These are phyloP conservation scores for Torulaspora gathmanii DNA, from an alignment of 805 yeast genomes.

Conservation along the genomic window DNA sequence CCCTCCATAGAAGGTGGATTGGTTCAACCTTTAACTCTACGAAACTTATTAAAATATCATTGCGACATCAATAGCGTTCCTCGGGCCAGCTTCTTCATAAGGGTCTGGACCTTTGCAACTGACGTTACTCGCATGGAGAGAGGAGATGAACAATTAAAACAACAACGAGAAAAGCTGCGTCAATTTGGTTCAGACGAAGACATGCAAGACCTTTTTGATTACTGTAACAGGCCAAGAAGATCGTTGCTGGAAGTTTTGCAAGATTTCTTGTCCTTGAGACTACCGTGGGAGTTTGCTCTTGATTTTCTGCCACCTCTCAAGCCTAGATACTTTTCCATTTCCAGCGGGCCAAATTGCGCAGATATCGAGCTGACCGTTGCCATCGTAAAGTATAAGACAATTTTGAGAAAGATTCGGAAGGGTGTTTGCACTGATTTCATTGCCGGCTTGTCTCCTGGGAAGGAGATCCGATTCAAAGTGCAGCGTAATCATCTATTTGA, in stretches of 20 bases:
- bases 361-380: constrained; percentile 71
- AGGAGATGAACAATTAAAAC: constrained; percentile 37
- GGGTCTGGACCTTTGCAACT: constrained; percentile 67
- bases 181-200: constrained; percentile 73
- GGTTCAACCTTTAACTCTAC: constrained; percentile 57
- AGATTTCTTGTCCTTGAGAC: constrained; percentile 70
- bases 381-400: constrained; percentile 80
- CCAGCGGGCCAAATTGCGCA: constrained; percentile 47
- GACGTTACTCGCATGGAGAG: constrained; percentile 38
- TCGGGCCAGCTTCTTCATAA: constrained; percentile 70
- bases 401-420: constrained; percentile 63
- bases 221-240: constrained; percentile 89
- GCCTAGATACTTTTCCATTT: constrained; percentile 82
- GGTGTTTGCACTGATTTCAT: constrained; percentile 85
- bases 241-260: constrained; percentile 76
- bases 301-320: constrained; percentile 75
- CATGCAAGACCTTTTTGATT: constrained; percentile 77
- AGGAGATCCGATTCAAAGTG: constrained; percentile 48
- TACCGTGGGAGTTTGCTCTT: constrained; percentile 70
- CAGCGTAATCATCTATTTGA: constrained; percentile 38
- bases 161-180: constrained; percentile 68
- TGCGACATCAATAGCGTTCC: constrained; percentile 82
- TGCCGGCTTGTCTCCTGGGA: constrained; percentile 45
- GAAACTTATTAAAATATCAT: constrained; percentile 71
- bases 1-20: constrained; percentile 53